Conservation (phyloP, 2,329 filamentous ascomycete species). For the Hypomyces perniciosus region DNA sequence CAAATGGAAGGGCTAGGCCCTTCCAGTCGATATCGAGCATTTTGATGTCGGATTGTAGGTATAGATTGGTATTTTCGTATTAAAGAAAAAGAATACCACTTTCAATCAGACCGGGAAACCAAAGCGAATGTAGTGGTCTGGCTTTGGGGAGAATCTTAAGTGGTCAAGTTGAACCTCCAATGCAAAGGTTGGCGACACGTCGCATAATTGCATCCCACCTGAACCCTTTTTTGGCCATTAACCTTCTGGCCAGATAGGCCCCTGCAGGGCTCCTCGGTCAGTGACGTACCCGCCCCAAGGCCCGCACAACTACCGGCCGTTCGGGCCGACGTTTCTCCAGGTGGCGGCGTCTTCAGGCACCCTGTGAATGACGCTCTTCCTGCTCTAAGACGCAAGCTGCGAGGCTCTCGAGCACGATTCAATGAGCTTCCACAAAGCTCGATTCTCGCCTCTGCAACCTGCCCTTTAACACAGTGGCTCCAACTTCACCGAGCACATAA, state of each 20-base stretch:
- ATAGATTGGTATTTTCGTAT: not conserved
- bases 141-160: not conserved
- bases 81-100: not conserved
- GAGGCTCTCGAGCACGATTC: constrained; percentile 10
- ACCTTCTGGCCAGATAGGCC: constrained; percentile 20
- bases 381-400: not conserved
- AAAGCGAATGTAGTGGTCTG: constrained; percentile 5
- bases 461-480: not conserved
- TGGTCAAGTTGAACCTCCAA: not conserved
- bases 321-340: constrained; percentile 4
- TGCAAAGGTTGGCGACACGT: constrained; percentile 10
- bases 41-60: constrained; percentile 15
- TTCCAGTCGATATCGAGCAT: constrained; percentile 68
- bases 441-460: not conserved
- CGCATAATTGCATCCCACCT: constrained; percentile 10
- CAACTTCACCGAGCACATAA: not conserved
- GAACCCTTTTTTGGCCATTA: not conserved
- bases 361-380: constrained; percentile 24
- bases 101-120: not conserved
- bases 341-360: constrained; percentile 18
- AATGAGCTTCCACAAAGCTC: constrained; percentile 7
- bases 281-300: constrained; percentile 8
- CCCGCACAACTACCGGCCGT: not conserved
- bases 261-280: constrained; percentile 10
- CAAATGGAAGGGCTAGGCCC: constrained; percentile 77